A percentile compares a stretch with the other conserved stretches of the same genome.
Evolutionary conservation across 371 early-diverging fungal genomes (phyloP).

Genomic region (Actinomortierella wolfii): DNA sequence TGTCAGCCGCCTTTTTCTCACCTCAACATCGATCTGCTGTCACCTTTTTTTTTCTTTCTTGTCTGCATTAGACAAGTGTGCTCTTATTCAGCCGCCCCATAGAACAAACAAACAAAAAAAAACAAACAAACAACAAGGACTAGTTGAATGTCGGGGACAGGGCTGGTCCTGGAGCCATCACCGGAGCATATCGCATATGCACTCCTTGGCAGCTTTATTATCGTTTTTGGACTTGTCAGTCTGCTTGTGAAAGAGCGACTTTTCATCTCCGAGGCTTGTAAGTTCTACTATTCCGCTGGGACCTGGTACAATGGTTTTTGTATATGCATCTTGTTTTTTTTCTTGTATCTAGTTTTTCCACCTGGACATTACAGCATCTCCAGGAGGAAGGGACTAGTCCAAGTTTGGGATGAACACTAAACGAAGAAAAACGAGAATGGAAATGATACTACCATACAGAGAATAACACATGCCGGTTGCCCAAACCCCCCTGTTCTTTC

Average conservation of each 20-base stretch:
- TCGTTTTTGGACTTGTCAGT: slow-evolving; percentile 88
- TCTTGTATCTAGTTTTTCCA: not conserved
- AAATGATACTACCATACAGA: no score
- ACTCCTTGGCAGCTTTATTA: slow-evolving; percentile 83
- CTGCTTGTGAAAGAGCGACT: slow-evolving; percentile 90
- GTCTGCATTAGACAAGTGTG: no score
- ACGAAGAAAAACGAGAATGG: no score
- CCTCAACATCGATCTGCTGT: no score
- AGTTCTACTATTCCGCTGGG: slow-evolving; percentile 25
- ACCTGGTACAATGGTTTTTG: not conserved
- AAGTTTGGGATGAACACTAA: no score
- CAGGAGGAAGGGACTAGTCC: no score
- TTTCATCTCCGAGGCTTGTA: slow-evolving; percentile 90
- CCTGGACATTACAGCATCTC: no score
- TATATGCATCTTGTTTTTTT: no score
- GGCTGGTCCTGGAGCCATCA: slow-evolving; percentile 19
- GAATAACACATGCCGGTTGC: no score
- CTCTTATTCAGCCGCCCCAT: not conserved
- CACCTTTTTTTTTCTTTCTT: no score
- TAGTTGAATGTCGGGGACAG: not conserved
- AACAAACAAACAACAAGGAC: not conserved
- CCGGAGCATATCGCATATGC: slow-evolving; percentile 43
- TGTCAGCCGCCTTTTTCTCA: no score
- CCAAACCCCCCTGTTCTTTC: not conserved
- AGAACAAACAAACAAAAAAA: not conserved